Evolutionary conservation across 768 basidiomycete species (phyloP).

Genomic region (Tulasnella calospora): DNA sequence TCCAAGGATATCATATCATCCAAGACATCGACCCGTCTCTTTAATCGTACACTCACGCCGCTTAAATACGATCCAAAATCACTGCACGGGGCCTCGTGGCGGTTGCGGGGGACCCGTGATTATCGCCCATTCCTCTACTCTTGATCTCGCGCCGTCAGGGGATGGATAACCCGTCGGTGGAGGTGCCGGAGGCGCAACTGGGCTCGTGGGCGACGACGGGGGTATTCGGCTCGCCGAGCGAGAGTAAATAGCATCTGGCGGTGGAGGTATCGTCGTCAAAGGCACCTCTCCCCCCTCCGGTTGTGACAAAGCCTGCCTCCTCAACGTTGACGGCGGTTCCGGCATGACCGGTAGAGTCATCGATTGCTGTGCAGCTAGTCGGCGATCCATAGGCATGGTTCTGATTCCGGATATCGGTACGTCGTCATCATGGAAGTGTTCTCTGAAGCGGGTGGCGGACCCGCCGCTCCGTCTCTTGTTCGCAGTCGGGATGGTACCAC

Average conservation of each 20-base stretch:
- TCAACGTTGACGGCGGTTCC: background rate
- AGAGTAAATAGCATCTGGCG: conserved; percentile 12
- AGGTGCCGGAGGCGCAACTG: background rate
- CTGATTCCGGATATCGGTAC: background rate
- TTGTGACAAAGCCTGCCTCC: background rate
- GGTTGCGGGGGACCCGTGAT: background rate
- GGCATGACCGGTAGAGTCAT: background rate
- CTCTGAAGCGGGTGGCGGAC: background rate
- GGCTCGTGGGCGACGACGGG: background rate
- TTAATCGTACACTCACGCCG: background rate
- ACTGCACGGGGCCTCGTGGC: background rate
- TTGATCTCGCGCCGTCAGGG: background rate
- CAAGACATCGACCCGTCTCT: background rate
- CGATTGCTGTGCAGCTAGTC: background rate
- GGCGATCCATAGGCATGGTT: background rate
- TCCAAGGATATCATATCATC: background rate
- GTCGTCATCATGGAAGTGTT: conserved; percentile 2
- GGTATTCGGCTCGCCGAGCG: background rate
- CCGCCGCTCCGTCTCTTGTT: background rate
- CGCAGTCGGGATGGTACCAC: background rate
- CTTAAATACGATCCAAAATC: background rate
- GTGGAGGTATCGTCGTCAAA: background rate
- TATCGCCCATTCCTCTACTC: conserved; percentile 23
- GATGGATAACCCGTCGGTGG: conserved; percentile 17
- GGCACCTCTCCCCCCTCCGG: background rate